Base-by-base conservation (phyloP, 768 basidiomycete genomes). In the Rhodotorula toruloides region DNA sequence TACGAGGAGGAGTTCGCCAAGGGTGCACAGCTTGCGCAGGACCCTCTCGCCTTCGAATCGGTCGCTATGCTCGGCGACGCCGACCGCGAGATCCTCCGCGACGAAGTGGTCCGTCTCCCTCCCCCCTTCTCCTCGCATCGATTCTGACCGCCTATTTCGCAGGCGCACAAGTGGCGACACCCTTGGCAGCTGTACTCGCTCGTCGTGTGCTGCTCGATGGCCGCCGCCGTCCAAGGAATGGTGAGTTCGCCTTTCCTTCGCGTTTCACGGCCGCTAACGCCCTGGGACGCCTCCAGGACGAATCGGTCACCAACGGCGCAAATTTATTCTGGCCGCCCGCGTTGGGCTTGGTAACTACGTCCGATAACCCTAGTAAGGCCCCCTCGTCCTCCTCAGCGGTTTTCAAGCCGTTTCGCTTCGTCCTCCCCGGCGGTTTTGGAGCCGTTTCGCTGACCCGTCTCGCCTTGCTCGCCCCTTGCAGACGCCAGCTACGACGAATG, bases 21-120 rank as follows among this genome's bases (percentile, higher is more conserved):
- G 78, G 88, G 84, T 34, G 22, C 89, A 0, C 79, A 89, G 49
- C 73, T 90, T n/a, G 87, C 88, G 0, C 88, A 89, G 73, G 83
- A 68, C 42, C 61, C 60, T 21, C 46, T 55, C 31, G 58, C 54
- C 19, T 68, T 62, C 44, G 67, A 72, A 32, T 8, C 47, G 2
- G 58, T 78, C 42, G 13, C 54, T 2, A 66, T 75, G 42, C 72
- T 79, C 58, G 70, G 66, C 37, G 73, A 74, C 12, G 77, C 74
- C 4, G 79, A 79, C 27, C 68, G 61, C 36, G 54, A 53, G 3
- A 63, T 66, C 52, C 61, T 78, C 17, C 61, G 70, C 73, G 77
- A 68, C 43, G 66, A 67, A 40, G 56, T 58, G 22, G 40, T 57
- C n/a, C 54, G 52, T 61, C 36, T 27, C 4, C 17, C 31, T 27